These are phyloP conservation scores for Gaertneriomyces sp. DNA, from an alignment of 192 early-diverging fungal species.

Conservation along the genomic window DNA sequence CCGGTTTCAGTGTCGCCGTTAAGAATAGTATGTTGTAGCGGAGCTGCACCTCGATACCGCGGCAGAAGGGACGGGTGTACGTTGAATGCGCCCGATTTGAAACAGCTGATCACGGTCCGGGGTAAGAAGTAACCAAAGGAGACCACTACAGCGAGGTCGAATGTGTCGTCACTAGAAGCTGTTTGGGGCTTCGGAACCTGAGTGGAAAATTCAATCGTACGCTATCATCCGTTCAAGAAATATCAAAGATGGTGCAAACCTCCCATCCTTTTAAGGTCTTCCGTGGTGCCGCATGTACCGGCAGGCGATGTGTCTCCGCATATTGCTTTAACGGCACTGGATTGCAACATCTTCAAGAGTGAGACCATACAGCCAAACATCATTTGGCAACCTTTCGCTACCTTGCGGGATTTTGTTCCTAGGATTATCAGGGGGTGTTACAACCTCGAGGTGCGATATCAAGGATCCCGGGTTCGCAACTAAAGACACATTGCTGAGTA, in stretches of 20 bases:
- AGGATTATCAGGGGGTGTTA: slow-evolving; percentile 29
- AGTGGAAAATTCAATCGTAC: too few species aligned
- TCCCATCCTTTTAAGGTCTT: slow-evolving; percentile 52
- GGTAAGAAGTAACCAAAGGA: slow-evolving; percentile 92
- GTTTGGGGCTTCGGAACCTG: background rate
- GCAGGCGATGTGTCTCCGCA: slow-evolving; percentile 38
- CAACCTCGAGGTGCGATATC: slow-evolving; percentile 21
- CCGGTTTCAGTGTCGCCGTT: slow-evolving; percentile 72
- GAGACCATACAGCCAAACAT: background rate
- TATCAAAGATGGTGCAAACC: slow-evolving; percentile 20
- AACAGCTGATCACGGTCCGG: slow-evolving; percentile 59
- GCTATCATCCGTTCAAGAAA: too few species aligned
- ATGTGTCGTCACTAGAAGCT: slow-evolving; percentile 27
- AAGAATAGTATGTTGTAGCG: slow-evolving; percentile 80
- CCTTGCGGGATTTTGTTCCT: slow-evolving; percentile 29
- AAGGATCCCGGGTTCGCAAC: slow-evolving; percentile 6
- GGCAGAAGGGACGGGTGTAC: slow-evolving; percentile 93
- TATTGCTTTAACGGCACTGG: slow-evolving; percentile 50
- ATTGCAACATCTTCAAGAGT: background rate
- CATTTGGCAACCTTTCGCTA: slow-evolving; percentile 12
- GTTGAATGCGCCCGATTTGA: slow-evolving; percentile 73
- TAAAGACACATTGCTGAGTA: slow-evolving; percentile 1
- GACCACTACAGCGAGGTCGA: slow-evolving; percentile 86
- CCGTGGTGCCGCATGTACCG: slow-evolving; percentile 50
- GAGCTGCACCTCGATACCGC: slow-evolving; percentile 86